Conservation (phyloP, 768 basidiomycete genomes). For the Serendipita indica region DNA sequence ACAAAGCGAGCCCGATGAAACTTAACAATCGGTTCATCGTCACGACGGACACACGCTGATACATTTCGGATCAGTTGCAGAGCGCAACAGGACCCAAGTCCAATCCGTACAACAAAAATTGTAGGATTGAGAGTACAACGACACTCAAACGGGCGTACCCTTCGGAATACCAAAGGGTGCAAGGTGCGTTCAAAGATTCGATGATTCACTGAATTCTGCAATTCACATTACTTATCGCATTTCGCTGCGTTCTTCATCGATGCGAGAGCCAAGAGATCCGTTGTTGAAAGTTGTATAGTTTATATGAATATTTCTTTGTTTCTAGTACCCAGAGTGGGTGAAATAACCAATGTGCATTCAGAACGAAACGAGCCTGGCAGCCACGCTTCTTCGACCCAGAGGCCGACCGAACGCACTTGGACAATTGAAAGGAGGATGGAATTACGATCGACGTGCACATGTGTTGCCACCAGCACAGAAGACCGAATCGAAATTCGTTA, state of each 20-base stretch:
- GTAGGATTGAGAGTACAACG: slow-evolving; percentile 37
- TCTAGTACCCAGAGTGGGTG: neutral
- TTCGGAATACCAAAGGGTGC: slow-evolving; percentile 60
- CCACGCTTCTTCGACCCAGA: too few species aligned
- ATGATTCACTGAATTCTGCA: slow-evolving; percentile 72
- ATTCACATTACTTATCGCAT: slow-evolving; percentile 73
- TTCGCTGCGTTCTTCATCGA: slow-evolving; percentile 72
- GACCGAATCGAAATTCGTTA: slow-evolving; percentile 27
- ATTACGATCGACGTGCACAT: slow-evolving; percentile 20
- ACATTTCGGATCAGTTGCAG: slow-evolving; percentile 8
- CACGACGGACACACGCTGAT: neutral
- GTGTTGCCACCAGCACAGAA: slow-evolving; percentile 14
- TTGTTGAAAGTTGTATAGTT: slow-evolving; percentile 37
- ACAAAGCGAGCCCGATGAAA: slow-evolving; percentile 13
- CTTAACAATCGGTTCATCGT: neutral
- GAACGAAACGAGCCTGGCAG: too few species aligned
- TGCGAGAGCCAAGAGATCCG: slow-evolving; percentile 66
- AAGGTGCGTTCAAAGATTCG: slow-evolving; percentile 74
- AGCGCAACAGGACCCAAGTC: slow-evolving; percentile 26
- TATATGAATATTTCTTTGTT: neutral
- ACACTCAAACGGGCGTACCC: slow-evolving; percentile 69
- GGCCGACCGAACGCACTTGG: too few species aligned
- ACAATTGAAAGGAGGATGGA: neutral
- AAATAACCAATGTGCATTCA: neutral
- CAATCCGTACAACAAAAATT: slow-evolving; percentile 26